Base-by-base conservation (phyloP, 225 moss, liverwort and hornwort genomes). In the Thuidium tamariscinum region DNA sequence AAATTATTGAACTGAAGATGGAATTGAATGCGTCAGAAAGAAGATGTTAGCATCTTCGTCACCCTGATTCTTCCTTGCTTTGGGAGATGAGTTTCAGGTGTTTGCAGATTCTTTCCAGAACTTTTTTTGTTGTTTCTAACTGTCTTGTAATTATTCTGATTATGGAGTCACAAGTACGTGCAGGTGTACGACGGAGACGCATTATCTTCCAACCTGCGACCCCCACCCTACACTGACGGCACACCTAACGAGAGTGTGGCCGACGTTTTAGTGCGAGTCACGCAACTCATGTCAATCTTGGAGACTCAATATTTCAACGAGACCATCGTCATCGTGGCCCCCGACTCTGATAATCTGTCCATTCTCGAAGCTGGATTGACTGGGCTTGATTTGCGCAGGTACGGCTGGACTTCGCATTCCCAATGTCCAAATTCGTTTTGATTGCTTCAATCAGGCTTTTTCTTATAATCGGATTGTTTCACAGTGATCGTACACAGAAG, bases 251-350 rank as follows among this genome's bases (percentile, higher is more conserved):
- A 97, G 90, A 98, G 98, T 74, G 98, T 97, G 77, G 73, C 89
- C 11, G 97, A 98, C 82, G 97, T 98, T 63, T 91, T 98, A 36
- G 98, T 98, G 83, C 93, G 98, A 77, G 89, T 98, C 64, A 96
- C 92, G 42, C 98, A 98, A 90, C 98, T 98, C 62, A 98, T 98
- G 97, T 98, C 98, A 49, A 97, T 98, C 71, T 83, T 98, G 89
- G 98, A 98, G 89, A 98, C 98, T 34, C 98, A 98, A 46, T 98
- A 98, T 78, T 94, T 89, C 77, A 95, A 94, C 49, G 98, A 96
- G 57, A 93, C 93, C 1, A 91, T 98, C 69, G 97, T 98, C 46
- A 97, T 98, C 74, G 92, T 98, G 46, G 95, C 98, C 57, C 98
- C 98, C 32, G 97, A 98, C 85, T 98, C 98, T 5, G 98, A 98